Evolutionary conservation across 306 rosid genomes (phyloP).

Genomic region (Acacia melanoxylon): DNA sequence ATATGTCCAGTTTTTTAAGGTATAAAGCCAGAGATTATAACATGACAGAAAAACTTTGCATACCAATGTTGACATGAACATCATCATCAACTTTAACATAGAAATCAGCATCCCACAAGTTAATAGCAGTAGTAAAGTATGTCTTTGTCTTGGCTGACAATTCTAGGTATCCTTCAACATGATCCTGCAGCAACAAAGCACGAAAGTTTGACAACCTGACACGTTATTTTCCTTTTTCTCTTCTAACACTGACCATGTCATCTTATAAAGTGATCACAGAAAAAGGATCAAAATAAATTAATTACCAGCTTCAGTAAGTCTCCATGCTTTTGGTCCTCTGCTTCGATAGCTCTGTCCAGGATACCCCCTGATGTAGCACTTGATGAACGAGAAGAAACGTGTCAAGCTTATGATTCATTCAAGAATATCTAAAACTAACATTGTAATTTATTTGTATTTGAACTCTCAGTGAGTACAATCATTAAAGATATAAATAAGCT

Average conservation of each 20-base stretch:
- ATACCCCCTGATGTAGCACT: conserved; percentile 99
- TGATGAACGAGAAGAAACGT: conserved; percentile 23
- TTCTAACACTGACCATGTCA: neutral
- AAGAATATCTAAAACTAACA: conserved; percentile 14
- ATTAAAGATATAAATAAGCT: neutral
- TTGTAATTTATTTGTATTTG: neutral
- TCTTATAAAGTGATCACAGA: conserved; percentile 2
- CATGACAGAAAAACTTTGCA: conserved; percentile 11
- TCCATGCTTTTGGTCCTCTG: conserved; percentile 95
- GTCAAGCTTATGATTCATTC: conserved; percentile 20
- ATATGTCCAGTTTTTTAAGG: neutral
- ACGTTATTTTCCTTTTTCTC: conserved; percentile 3
- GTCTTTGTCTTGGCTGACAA: conserved; percentile 92
- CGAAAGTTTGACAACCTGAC: conserved; percentile 11
- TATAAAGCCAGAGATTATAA: neutral
- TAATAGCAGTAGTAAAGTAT: conserved; percentile 86
- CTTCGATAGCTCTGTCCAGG: conserved; percentile 95
- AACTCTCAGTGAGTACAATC: neutral
- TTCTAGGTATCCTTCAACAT: conserved; percentile 98
- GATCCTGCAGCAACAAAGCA: conserved; percentile 59
- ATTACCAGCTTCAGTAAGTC: conserved; percentile 94
- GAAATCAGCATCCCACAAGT: conserved; percentile 96
- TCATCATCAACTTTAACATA: conserved; percentile 98
- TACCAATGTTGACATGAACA: conserved; percentile 97
- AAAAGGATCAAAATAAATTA: conserved; percentile 21